Base-by-base conservation (phyloP, 208 protist species). In the Trypanosoma theileri region DNA sequence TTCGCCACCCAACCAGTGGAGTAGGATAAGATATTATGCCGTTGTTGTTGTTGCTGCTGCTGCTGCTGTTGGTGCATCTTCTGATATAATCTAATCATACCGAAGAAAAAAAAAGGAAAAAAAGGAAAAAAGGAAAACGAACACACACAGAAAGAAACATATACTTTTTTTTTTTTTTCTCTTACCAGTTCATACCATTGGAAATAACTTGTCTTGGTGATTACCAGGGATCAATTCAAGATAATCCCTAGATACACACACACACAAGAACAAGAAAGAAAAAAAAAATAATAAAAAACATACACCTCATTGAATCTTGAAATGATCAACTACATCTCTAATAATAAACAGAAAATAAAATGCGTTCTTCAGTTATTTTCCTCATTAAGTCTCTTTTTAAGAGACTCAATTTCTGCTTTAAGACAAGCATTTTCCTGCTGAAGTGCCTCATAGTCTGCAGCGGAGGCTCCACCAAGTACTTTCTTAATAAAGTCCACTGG, bases 1-100 rank as follows among this genome's bases (percentile, higher is more conserved):
- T 99, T 98, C 13, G 98, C 94, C n/a, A 90, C 80, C 96, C 97
- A 99, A 21, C 90, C 86, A 41, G 97, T 98, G 22, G 84, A 59
- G 75, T 99, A 99, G 22, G 91, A 93, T 26, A 92, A 81, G 4
- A 86, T 71, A 56, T 77, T 77, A 45, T 58, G 44, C 21, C 72
- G 61, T 82, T 85, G 70, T 53, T 90, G 68, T 50, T 74, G 67
- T 53, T 66, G 56, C 16, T 42, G 28, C 40, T 42, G 17, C 56
- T 26, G 22, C 44, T 53, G 24, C 40, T 42, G 4, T 28, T 40
- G 28, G n/a, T 44, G 35, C 26, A n/a, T 22, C 4, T 69, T 35
- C 9, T 50, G 14, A 55, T 17, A 35, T 55, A 71, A 48, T 10
- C 44, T 17, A 59, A 6, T 22, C 16, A 57, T 48, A 45, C 56